These are phyloP conservation scores for Cucurbita pepo DNA, from an alignment of 306 rosid genomes.

Conservation along the genomic window DNA sequence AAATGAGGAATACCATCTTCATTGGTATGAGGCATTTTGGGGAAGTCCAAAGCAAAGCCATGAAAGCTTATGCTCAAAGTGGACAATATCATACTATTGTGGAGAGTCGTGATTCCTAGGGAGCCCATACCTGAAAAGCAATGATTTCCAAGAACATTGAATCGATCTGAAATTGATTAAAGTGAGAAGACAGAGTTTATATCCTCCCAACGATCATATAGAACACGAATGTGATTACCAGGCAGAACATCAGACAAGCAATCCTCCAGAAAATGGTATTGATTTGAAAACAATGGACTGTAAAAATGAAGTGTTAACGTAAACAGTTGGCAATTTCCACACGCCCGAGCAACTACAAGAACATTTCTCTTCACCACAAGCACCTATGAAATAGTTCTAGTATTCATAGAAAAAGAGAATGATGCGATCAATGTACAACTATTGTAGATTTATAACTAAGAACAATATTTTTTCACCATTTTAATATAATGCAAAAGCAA, in stretches of 20 bases:
- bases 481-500: not conserved
- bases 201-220: constrained; percentile 21
- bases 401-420: not conserved
- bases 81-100: no score
- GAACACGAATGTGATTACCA: not conserved
- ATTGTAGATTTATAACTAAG: not conserved
- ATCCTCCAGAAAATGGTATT: not conserved
- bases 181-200: not conserved
- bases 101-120: no score
- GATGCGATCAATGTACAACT: not conserved
- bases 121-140: constrained; percentile 26
- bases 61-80: no score
- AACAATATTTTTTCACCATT: not conserved
- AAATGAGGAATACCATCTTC: no score
- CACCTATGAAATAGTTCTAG: constrained; percentile 7
- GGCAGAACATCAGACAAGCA: not conserved
- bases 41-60: no score
- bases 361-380: constrained; percentile 33
- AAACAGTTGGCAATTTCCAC: constrained; percentile 32
- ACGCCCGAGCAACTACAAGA: constrained; percentile 18
- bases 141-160: constrained; percentile 25
- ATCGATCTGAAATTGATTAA: constrained; percentile 16
- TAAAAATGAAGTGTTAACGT: not conserved
- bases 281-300: not conserved
- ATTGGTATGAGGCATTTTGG: no score